These are phyloP conservation scores for Citrus mangshanensis DNA, from an alignment of 345 rosid species.

Conservation along the genomic window DNA sequence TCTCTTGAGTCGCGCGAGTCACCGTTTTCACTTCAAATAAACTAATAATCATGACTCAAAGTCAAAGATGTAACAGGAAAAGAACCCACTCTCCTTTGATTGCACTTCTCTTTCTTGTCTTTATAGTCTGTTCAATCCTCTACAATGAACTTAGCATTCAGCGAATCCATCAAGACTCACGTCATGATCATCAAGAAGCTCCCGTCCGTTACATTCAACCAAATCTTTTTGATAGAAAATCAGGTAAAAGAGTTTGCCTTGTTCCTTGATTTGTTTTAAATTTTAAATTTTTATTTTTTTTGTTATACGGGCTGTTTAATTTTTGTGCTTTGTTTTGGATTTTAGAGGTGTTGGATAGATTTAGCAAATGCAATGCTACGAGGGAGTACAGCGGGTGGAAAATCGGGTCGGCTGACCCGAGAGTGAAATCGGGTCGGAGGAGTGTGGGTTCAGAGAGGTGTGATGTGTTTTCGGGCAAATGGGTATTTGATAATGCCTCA, in stretches of 20 bases:
- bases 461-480: constrained; percentile 80
- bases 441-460: constrained; percentile 41
- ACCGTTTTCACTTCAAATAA: neutral
- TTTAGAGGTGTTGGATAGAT: constrained; percentile 81
- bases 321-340: neutral
- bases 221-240: constrained; percentile 38
- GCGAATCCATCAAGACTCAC: constrained; percentile 42
- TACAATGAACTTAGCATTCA: constrained; percentile 59
- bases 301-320: neutral
- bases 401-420: constrained; percentile 47
- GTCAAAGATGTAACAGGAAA: constrained; percentile 75
- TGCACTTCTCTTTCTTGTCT: constrained; percentile 37
- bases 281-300: neutral
- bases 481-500: constrained; percentile 77
- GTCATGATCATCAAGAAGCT: constrained; percentile 21
- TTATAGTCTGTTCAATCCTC: constrained; percentile 46
- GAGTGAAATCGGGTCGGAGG: constrained; percentile 24
- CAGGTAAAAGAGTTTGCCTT: constrained; percentile 24
- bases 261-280: neutral
- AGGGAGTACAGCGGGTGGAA: constrained; percentile 63
- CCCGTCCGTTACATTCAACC: constrained; percentile 46
- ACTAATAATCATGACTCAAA: constrained; percentile 41
- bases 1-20: neutral
- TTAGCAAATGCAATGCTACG: constrained; percentile 66
- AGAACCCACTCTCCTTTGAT: constrained; percentile 61